Conservation (phyloP, 805 yeast species). For the Dipodascus albidus region DNA sequence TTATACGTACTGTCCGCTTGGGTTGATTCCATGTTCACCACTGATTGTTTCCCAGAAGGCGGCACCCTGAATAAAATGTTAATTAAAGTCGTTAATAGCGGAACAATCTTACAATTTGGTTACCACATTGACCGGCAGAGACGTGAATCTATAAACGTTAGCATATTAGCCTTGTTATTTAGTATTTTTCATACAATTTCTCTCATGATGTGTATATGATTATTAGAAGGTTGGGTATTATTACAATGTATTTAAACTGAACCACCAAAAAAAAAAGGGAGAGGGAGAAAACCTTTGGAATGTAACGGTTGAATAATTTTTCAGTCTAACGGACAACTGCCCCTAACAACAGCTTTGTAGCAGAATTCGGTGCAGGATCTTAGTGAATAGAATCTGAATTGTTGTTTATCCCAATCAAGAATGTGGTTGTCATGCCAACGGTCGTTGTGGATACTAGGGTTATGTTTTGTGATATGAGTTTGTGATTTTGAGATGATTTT, state of each 20-base stretch:
- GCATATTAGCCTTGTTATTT: not conserved
- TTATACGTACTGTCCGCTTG: conserved; percentile 19
- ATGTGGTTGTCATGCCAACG: too few species aligned
- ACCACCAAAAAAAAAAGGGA: not conserved
- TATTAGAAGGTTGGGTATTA: not conserved
- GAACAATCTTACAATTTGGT: conserved; percentile 63
- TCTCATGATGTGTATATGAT: conserved; percentile 14
- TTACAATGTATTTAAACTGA: not conserved
- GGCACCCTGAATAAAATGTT: conserved; percentile 20
- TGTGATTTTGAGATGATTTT: too few species aligned
- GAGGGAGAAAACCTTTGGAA: not conserved
- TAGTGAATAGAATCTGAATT: too few species aligned
- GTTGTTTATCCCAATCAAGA: too few species aligned
- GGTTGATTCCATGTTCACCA: conserved; percentile 31
- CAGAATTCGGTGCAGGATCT: too few species aligned
- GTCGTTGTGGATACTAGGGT: too few species aligned
- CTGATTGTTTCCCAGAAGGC: conserved; percentile 33
- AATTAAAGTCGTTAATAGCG: conserved; percentile 4
- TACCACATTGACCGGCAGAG: conserved; percentile 98
- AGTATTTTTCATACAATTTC: conserved; percentile 17
- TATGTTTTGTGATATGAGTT: too few species aligned
- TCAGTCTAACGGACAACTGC: not conserved
- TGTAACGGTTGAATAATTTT: not conserved
- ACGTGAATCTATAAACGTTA: conserved; percentile 56
- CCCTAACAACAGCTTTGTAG: not conserved